phyloP scores from a whole-genome alignment of 2,329 filamentous ascomycete genomes.

The Colletotrichum sp. region DNA sequence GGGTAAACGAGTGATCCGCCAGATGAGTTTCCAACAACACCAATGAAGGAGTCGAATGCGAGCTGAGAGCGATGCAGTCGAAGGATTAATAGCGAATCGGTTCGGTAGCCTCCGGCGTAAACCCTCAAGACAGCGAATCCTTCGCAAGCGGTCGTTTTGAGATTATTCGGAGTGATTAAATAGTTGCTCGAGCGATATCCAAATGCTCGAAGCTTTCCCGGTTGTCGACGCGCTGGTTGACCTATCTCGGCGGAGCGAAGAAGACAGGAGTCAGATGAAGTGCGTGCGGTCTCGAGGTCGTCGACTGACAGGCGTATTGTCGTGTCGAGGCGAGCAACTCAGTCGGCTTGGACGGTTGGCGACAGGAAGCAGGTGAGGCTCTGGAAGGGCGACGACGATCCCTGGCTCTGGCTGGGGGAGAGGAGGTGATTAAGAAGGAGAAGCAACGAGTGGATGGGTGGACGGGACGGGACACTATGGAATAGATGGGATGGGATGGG shows the following conservation, averaged over 20 bases:
- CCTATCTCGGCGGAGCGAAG: neutral
- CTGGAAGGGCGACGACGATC: slow-evolving; percentile 1
- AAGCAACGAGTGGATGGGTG: neutral
- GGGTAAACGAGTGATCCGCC: slow-evolving; percentile 14
- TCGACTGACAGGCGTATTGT: neutral
- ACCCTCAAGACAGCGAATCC: neutral
- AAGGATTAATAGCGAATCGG: neutral
- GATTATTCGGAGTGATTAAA: neutral
- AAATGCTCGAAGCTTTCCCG: neutral
- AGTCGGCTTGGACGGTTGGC: neutral
- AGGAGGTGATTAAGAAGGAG: neutral
- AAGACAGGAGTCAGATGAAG: neutral
- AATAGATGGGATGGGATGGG: neutral
- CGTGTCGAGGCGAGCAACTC: neutral
- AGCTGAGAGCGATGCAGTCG: neutral
- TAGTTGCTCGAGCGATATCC: neutral
- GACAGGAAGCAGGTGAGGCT: slow-evolving; percentile 5
- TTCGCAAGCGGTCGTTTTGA: neutral
- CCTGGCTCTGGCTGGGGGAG: slow-evolving; percentile 1
- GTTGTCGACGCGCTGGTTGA: neutral
- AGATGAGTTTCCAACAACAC: neutral
- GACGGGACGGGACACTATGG: neutral
- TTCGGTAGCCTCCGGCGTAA: neutral
- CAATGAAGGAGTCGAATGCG: neutral
- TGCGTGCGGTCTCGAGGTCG: neutral